Base-by-base conservation (phyloP, 768 basidiomycete genomes). In the Hygrocybe punicea region DNA sequence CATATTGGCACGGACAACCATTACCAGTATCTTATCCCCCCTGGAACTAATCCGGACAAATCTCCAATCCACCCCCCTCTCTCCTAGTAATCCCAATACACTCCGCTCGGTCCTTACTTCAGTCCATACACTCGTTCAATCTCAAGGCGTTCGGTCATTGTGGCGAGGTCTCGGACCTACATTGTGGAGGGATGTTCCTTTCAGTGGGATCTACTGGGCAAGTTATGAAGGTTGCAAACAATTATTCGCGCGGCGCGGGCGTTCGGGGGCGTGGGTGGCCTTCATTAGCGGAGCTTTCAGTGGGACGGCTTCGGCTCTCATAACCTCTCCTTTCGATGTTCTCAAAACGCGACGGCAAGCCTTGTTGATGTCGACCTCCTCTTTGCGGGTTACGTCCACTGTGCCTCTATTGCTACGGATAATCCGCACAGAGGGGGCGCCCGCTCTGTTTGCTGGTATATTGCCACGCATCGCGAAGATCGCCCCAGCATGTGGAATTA, bases 171-270 rank as follows among this genome's bases (percentile, higher is more conserved):
- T 99, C 7, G 89, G 89, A 1, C 84, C 95, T 2, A 96, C 93
- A 4, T 77, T 99, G 8, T 98, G 94, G 94, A 83, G 97, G 50
- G 97, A 99, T 64, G 95, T 98, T 6, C 96, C 97, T 0, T 99
- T 99, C 69, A 93, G 91, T 39, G 97, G 95, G 10, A 76, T 96
- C 33, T 99, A 99, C 66, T 99, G 97, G 97, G 91, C 92, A 4
- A 86, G 89, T 23, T 98, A 98, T 68, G 96, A 99, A 69, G 75
- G 82, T 0, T 83, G 84, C 73, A 98, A 97, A 74, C 74, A 77
- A 17, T 63, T 70, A 14, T 83, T 93, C 63, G 73, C 77, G 63
- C 73, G 77, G 56, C 69, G 72, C 52, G 84, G 84, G 23, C 63
- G 78, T 60, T 69, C 78, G 58, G 92, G 86, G 37, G 77, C 84